Evolutionary conservation across 345 rosid species (phyloP), one percentile per base, ranked within the genome.

Genomic region (Salix arbutifolia): DNA sequence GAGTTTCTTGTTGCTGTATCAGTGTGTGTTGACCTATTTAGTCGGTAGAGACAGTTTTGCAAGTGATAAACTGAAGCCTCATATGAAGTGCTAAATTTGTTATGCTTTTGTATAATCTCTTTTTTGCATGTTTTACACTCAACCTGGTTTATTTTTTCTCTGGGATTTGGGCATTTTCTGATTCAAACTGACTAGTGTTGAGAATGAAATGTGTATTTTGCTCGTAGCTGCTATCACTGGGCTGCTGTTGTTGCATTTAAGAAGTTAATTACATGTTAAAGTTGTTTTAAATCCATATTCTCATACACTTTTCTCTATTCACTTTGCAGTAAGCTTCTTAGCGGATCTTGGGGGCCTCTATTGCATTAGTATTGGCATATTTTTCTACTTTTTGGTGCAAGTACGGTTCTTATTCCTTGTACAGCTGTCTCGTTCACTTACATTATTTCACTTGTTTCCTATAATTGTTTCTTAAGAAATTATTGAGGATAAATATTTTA

Each of bases 291-390:
- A 23, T 28, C n/a, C 65, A 48, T 42, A 53, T 19, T 52, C 70
- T 65, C 61, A 76, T 58, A 23, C 42, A 58, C 64, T 42, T 33
- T 69, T 72, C 66, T 78, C 69, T 79, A 33, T 72, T 77, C 67
- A 23, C 73, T 50, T 77, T 86, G 91, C 92, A 96, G 99, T 96
- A 84, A 88, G 94, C 89, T 93, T 96, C 90, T 92, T 96, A 69
- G 99, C 99, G 0, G 98, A 96, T 81, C 97, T 96, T 83, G 99
- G 99, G 82, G 99, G 99, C 77, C 86, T 96, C 67, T 96, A 89
- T 84, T 96, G 99, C 91, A 84, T 96, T 81, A 93, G 98, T 75
- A 85, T 96, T 78, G 92, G 92, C 80, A 88, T 96, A 79, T 96
- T 96, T 86, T 91, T 92, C 89, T 96, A 87, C 89, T 76, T 91